Percentiles rank a stretch among this genome's conserved stretches.
phyloP scores from a whole-genome alignment of 805 yeast species.

The Metschnikowia borealis region DNA sequence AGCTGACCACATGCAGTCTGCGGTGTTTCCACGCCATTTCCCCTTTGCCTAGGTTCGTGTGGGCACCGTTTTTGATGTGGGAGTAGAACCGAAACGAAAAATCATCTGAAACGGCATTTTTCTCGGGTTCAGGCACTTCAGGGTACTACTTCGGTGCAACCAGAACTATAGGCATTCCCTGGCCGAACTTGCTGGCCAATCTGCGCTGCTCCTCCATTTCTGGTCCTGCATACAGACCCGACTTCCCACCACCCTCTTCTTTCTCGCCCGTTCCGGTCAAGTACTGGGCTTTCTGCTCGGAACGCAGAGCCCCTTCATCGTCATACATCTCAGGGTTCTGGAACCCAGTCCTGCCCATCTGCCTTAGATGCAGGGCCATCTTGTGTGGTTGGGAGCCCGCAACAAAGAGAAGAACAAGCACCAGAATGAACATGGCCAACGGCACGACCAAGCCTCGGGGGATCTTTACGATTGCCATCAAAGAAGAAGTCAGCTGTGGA shows the following conservation, averaged over 20 bases:
- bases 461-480: not conserved
- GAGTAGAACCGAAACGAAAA: conserved; percentile 31
- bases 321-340: conserved; percentile 3
- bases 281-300: not conserved
- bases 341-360: conserved; percentile 7
- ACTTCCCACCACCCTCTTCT: not conserved
- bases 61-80: conserved; percentile 32
- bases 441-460: conserved; percentile 3
- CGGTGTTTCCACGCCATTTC: conserved; percentile 27
- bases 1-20: conserved; percentile 12
- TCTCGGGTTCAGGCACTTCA: conserved; percentile 14
- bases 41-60: conserved; percentile 20
- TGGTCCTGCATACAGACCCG: not conserved
- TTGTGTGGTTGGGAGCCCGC: conserved; percentile 16
- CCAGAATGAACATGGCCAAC: not conserved
- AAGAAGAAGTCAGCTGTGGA: not conserved
- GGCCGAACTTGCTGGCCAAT: not conserved
- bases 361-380: conserved; percentile 10
- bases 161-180: not conserved
- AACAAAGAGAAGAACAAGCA: not conserved
- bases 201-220: not conserved
- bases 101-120: conserved; percentile 9
- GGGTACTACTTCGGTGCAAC: conserved; percentile 9
- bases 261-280: not conserved
- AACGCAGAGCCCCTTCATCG: not conserved